Conservation (phyloP, 768 basidiomycete species). For the Naganishia antarctica region DNA sequence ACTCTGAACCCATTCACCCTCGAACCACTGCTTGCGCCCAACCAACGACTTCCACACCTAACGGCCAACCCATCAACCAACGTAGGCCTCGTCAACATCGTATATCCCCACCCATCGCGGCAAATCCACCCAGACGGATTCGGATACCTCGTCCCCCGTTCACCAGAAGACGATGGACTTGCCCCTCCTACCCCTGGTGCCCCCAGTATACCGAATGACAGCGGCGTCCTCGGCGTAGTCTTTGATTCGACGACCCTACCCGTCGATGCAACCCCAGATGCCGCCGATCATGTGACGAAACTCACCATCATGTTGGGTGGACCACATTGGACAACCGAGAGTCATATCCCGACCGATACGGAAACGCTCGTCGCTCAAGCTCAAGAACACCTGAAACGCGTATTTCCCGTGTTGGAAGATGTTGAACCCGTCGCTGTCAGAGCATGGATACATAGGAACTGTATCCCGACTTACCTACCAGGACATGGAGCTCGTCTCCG, state of each 20-base stretch:
- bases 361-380: constrained; percentile 13
- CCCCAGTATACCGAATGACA: constrained; percentile 49
- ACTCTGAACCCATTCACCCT: constrained; percentile 62
- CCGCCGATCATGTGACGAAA: constrained; percentile 57
- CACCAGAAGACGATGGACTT: constrained; percentile 5
- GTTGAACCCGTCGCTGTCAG: constrained; percentile 37
- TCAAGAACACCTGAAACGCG: constrained; percentile 34
- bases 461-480: constrained; percentile 72
- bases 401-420: constrained; percentile 37
- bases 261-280: constrained; percentile 54
- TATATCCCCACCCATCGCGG: constrained; percentile 59
- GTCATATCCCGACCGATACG: constrained; percentile 23
- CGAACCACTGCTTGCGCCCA: constrained; percentile 53
- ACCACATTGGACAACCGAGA: constrained; percentile 56
- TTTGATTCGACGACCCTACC: constrained; percentile 79
- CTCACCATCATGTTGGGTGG: constrained; percentile 88
- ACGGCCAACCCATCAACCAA: constrained; percentile 66
- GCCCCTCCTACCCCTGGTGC: not conserved
- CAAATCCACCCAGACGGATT: constrained; percentile 77
- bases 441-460: constrained; percentile 54
- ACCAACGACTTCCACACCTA: constrained; percentile 59
- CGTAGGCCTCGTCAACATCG: constrained; percentile 81
- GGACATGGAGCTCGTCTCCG: constrained; percentile 69
- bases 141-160: constrained; percentile 85
- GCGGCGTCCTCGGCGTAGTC: constrained; percentile 65